Evolutionary conservation across 2,329 filamentous ascomycete genomes (phyloP).

Genomic region (Claviceps pusilla): DNA sequence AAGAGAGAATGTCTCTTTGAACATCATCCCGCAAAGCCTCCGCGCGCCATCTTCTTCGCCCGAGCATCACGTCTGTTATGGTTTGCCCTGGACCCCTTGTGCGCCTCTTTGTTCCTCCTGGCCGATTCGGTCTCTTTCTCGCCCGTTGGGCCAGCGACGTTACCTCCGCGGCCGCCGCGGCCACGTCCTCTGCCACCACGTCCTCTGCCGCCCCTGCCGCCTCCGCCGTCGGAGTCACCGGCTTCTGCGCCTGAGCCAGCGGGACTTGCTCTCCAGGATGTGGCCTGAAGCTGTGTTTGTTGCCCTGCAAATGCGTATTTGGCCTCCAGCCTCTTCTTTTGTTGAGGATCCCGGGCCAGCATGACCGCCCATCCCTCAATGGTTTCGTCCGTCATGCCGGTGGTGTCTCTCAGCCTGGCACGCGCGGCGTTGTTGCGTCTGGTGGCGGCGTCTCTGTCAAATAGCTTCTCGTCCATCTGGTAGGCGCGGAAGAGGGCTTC

Average conservation of each 20-base stretch:
- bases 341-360: conserved; percentile 56
- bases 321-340: conserved; percentile 54
- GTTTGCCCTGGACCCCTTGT: conserved; percentile 69
- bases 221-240: conserved; percentile 32
- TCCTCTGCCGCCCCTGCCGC: conserved; percentile 22
- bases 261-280: conserved; percentile 45
- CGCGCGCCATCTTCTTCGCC: conserved; percentile 49
- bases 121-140: conserved; percentile 60
- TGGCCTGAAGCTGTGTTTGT: conserved; percentile 50
- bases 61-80: conserved; percentile 66
- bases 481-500: conserved; percentile 60
- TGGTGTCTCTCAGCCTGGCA: conserved; percentile 52
- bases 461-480: conserved; percentile 47
- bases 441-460: conserved; percentile 56
- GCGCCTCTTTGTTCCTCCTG: conserved; percentile 63
- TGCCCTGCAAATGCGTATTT: conserved; percentile 52
- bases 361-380: conserved; percentile 92
- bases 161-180: conserved; percentile 35
- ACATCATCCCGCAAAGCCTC: conserved; percentile 22
- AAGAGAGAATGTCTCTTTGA: too few relatives aligned
- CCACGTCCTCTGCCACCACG: conserved; percentile 27
- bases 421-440: conserved; percentile 48
- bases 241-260: conserved; percentile 42
- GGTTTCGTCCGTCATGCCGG: conserved; percentile 81
- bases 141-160: conserved; percentile 47